These are phyloP conservation scores for Fonsecaea monophora DNA, from an alignment of 2,329 filamentous ascomycete species.

Conservation along the genomic window DNA sequence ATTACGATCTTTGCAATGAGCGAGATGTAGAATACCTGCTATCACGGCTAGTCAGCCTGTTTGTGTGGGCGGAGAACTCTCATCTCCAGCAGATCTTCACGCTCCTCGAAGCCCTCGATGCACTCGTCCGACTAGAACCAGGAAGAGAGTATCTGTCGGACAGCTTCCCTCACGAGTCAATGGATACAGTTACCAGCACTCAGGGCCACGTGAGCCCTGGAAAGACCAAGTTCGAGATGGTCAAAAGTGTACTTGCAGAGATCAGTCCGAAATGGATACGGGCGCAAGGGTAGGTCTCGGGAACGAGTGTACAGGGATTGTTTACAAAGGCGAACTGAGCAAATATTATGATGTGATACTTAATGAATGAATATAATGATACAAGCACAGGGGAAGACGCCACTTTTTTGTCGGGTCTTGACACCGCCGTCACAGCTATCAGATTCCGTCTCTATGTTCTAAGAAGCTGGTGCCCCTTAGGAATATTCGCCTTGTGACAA, in stretches of 20 bases:
- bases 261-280: constrained; percentile 19
- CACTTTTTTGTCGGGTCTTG: too few relatives aligned
- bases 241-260: constrained; percentile 8
- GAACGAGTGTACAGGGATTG: too few relatives aligned
- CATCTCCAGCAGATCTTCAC: constrained; percentile 26
- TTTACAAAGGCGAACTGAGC: too few relatives aligned
- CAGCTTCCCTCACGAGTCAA: constrained; percentile 3
- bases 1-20: constrained; percentile 29
- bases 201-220: not conserved
- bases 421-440: too few relatives aligned
- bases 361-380: constrained; percentile 12
- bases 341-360: too few relatives aligned
- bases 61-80: constrained; percentile 33
- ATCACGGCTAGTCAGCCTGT: constrained; percentile 27
- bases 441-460: too few relatives aligned
- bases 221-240: constrained; percentile 6
- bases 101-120: constrained; percentile 28
- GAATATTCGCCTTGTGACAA: not conserved
- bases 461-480: too few relatives aligned
- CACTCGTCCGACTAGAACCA: constrained; percentile 19
- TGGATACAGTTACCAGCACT: not conserved
- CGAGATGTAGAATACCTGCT: constrained; percentile 30
- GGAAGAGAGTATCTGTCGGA: constrained; percentile 15
- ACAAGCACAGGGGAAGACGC: too few relatives aligned
- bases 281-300: not conserved